Base-by-base conservation (phyloP, 352 stramenopile species). In the Thalassiosira ordinaria region DNA sequence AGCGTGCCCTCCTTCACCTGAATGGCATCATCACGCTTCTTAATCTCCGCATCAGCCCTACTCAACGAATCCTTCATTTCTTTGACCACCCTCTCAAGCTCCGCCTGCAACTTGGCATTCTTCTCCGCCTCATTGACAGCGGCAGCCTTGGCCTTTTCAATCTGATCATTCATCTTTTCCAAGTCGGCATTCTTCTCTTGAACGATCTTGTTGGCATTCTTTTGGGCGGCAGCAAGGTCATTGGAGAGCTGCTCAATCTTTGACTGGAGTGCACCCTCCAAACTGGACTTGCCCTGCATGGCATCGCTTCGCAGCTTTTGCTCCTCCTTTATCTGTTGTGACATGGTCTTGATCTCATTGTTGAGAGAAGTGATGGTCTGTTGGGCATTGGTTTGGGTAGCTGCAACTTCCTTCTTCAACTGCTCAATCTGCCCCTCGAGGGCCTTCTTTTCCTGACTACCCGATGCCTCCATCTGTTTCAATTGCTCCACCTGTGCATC, bases 321-420 rank as follows among this genome's bases (percentile, higher is more conserved):
- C 18, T 76, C 62, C 24, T 82, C 16, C 0, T 73, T n/a, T n/a
- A 49, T 27, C 70, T 79, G 61, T 24, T 79, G 46, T 14, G 47
- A 11, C 31, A 72, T 55, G 7, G 11, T 27, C n/a, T 66, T 49
- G 9, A 66, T 66, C 47, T 66, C 20, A 31, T 22, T 52, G 18
- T 62, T 62, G 31, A 53, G 46, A 24, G 16, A 27, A 49, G 18
- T 53, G 0, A 52, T 62, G 18, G 26, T 47, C 20, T 60, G 51
- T 47, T 66, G 57, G 0, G 57, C n/a, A 66, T 66, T n/a, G 14
- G 27, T 35, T 39, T 63, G 33, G 22, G 39, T 14, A 39, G 22
- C 46, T 6, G 11, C 46, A 16, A 59, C 35, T n/a, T 60, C 52
- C 67, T 68, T 56, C 27, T 66, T 56, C 44, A 64, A 56, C 60